Evolutionary conservation across 1,284 basidiomycete species (phyloP), one percentile per base, ranked within the genome.

Genomic region (Takashimella koratensis): DNA sequence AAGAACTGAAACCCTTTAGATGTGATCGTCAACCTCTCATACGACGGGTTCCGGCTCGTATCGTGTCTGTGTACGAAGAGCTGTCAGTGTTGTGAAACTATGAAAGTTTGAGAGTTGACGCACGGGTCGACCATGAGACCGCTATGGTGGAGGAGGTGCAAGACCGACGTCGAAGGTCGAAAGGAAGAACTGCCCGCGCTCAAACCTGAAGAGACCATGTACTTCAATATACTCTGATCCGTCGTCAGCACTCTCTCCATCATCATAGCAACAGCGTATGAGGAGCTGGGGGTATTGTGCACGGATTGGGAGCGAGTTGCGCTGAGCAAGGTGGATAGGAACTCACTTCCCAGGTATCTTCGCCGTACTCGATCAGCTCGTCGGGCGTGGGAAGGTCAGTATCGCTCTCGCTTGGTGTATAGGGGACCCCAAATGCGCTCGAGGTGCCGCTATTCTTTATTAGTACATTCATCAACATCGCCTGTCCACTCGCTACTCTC

Each of bases 1-100:
- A 99, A 81, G 71, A 99, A 98, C 69, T 98, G 95, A 73, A 99
- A 98, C 10, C 96, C 96, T 42, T 86, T 81, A 11, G 93, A 96
- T 11, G 94, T 98, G 74, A 99, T 99, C 60, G 86, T 86, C 52
- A 71, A 80, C 64, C 65, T 79, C 75, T 62, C 82, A 78, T 63
- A 51, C 36, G 63, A 63, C 54, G 58, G 65, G 47, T 63, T 56
- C 43, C 60, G 57, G 1, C 66, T 61, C 12, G 41, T 44, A 42
- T 63, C 64, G 40, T 49, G 44, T 40, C 59, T 59, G 51, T 41
- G 44, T 20, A 43, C 53, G 46, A 50, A n/a, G n/a, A n/a, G n/a
- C n/a, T n/a, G n/a, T n/a, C n/a, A n/a, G n/a, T n/a, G n/a, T n/a
- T n/a, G n/a, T n/a, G n/a, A n/a, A n/a, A n/a, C n/a, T n/a, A n/a